Base-by-base conservation (phyloP, 2,329 filamentous ascomycete species). In the Aspergillus alliaceus region DNA sequence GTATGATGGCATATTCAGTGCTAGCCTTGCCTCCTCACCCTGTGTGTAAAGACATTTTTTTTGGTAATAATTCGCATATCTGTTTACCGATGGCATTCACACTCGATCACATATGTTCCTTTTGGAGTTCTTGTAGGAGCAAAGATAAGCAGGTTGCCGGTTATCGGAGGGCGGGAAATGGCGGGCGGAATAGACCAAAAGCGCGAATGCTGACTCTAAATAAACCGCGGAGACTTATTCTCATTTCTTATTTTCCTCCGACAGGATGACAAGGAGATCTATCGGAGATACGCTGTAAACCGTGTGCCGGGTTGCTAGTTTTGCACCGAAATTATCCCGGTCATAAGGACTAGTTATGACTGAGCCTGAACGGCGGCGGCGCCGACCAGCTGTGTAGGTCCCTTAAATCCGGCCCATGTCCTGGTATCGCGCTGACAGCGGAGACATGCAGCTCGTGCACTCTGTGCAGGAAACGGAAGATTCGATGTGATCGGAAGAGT, bases 391-490 rank as follows among this genome's bases (percentile, higher is more conserved):
- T 59, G 73, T 80, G 79, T 79, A 76, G 57, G 74, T 70, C 54
- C 20, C n/a, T 39, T 35, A 18, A 35, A 12, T 25, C n/a, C n/a
- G n/a, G 32, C 8, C 29, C 11, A 29, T 31, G 27, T 15, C 35
- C 24, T 47, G 32, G 18, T 29, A 27, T n/a, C 40, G 15, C 47
- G 50, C 61, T 67, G 39, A 64, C 51, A n/a, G n/a, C 48, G 14
- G 2, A 46, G 14, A 31, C 4, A n/a, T 46, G 14, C 48, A 84
- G 79, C 15, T 79, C 84, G 1, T 87, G 84, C 66, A 73, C 79
- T 61, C 76, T 84, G 40, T 88, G 86, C 64, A 77, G 85, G 42
- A 79, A 73, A 54, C 82, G 84, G 39, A 89, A 88, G 69, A 82
- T 88, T 57, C 79, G 80, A 47, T 88, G 86, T 65, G 82, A 88